These are phyloP conservation scores for Cyathus pygmaeus DNA, from an alignment of 1,284 basidiomycete species.

Conservation along the genomic window DNA sequence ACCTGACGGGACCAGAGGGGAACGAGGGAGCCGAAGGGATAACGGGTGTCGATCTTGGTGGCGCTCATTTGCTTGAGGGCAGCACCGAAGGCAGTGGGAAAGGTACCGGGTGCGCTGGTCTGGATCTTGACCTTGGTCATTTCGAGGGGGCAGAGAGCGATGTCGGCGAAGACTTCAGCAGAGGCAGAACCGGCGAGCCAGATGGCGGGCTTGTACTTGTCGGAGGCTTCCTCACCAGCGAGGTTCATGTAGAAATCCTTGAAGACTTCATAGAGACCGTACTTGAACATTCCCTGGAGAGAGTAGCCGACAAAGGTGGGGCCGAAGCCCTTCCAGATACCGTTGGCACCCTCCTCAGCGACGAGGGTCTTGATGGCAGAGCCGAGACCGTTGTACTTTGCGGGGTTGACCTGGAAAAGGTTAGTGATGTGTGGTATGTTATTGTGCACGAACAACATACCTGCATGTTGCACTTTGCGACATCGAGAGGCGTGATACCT, in stretches of 20 bases:
- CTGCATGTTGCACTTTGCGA: slow-evolving; percentile 99
- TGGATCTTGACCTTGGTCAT: slow-evolving; percentile 91
- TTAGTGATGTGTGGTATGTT: not conserved
- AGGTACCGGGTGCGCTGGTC: slow-evolving; percentile 76
- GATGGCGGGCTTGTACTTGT: slow-evolving; percentile 91
- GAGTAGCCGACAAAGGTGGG: slow-evolving; percentile 95
- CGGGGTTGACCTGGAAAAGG: slow-evolving; percentile 72
- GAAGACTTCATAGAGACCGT: slow-evolving; percentile 96
- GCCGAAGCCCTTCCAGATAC: slow-evolving; percentile 94
- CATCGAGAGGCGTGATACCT: slow-evolving; percentile 92
- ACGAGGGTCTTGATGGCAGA: slow-evolving; percentile 80
- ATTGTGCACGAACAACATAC: slow-evolving; percentile 58
- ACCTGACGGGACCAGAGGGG: slow-evolving; percentile 88
- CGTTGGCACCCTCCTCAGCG: slow-evolving; percentile 84
- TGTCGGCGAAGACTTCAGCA: slow-evolving; percentile 95
- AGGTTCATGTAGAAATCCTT: slow-evolving; percentile 91
- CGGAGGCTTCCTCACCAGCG: slow-evolving; percentile 85
- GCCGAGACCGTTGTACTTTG: slow-evolving; percentile 81
- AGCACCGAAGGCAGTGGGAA: slow-evolving; percentile 77
- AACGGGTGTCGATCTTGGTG: slow-evolving; percentile 74
- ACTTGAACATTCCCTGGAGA: slow-evolving; percentile 97
- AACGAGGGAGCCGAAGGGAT: slow-evolving; percentile 82
- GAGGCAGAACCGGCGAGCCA: slow-evolving; percentile 95
- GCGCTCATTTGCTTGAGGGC: slow-evolving; percentile 75
- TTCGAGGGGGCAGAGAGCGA: slow-evolving; percentile 84